Evolutionary conservation across 495 filamentous ascomycete species (phyloP).

Genomic region (Cercophora sp.): DNA sequence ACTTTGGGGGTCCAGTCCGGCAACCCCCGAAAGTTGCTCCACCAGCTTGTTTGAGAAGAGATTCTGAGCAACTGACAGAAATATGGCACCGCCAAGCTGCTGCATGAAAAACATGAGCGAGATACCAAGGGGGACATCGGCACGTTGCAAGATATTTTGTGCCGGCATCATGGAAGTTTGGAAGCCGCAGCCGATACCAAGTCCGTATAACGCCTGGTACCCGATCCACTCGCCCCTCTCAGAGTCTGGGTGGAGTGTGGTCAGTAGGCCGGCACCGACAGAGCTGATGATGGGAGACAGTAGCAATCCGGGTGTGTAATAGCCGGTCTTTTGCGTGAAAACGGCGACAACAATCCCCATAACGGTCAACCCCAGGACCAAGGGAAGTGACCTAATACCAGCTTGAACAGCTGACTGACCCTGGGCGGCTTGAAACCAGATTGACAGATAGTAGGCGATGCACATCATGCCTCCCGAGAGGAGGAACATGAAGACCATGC

Average conservation of each 20-base stretch:
- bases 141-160: constrained; percentile 34
- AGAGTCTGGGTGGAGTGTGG: constrained; percentile 36
- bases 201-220: constrained; percentile 40
- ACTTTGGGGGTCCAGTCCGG: constrained; percentile 43
- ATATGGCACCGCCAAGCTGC: constrained; percentile 60
- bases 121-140: constrained; percentile 56
- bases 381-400: constrained; percentile 69
- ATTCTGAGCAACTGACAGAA: constrained; percentile 56
- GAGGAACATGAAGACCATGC: constrained; percentile 49
- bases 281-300: constrained; percentile 32
- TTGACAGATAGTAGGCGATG: constrained; percentile 64
- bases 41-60: constrained; percentile 56
- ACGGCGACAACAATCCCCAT: constrained; percentile 32
- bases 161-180: constrained; percentile 46
- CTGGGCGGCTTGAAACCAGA: constrained; percentile 85
- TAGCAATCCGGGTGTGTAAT: constrained; percentile 43
- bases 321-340: constrained; percentile 24
- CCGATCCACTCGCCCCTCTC: constrained; percentile 40
- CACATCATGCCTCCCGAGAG: constrained; percentile 61
- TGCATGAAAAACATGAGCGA: constrained; percentile 61
- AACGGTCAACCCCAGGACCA: constrained; percentile 60
- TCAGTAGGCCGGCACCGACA: constrained; percentile 44
- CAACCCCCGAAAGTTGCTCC: constrained; percentile 38
- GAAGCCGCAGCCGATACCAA: constrained; percentile 34
- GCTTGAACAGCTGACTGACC: constrained; percentile 61